Evolutionary conservation across 192 early-diverging fungal species (phyloP).

Genomic region (Linnemannia schmuckeri): DNA sequence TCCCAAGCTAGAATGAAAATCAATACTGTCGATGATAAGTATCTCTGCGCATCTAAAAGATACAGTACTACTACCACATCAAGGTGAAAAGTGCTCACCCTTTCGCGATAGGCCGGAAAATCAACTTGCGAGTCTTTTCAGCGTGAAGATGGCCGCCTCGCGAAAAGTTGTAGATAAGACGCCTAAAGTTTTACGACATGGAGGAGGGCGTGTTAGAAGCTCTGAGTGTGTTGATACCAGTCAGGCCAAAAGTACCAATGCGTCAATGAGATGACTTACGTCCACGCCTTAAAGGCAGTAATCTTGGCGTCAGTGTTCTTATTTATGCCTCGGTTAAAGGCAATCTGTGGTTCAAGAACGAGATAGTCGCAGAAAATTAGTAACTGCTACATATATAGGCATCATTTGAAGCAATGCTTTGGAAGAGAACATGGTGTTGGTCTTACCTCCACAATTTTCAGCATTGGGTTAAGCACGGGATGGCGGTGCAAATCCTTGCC

Average conservation of each 20-base stretch:
- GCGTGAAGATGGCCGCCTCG: constrained; percentile 25
- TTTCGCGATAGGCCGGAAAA: constrained; percentile 36
- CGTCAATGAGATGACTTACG: constrained; percentile 12
- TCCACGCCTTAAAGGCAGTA: constrained; percentile 43
- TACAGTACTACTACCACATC: not conserved
- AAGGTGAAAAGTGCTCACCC: constrained; percentile 12
- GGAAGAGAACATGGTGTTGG: not conserved
- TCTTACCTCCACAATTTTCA: constrained; percentile 43
- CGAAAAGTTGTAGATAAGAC: constrained; percentile 54
- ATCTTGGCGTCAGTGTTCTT: constrained; percentile 44
- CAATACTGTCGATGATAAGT: not conserved
- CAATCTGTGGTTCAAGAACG: not conserved
- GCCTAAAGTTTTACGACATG: constrained; percentile 11
- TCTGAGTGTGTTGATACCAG: not conserved
- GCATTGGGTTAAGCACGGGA: constrained; percentile 33
- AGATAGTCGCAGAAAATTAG: not conserved
- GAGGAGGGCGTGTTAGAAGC: not conserved
- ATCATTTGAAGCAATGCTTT: not conserved
- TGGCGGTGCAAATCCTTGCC: constrained; percentile 34
- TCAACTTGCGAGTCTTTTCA: constrained; percentile 36
- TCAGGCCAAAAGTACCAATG: not conserved
- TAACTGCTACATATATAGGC: not conserved
- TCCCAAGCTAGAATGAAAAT: not conserved
- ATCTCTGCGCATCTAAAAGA: too few species aligned
- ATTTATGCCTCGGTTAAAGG: not conserved